Conservation (phyloP, 2,329 filamentous ascomycete genomes). For the Camptophora hylomeconis region DNA sequence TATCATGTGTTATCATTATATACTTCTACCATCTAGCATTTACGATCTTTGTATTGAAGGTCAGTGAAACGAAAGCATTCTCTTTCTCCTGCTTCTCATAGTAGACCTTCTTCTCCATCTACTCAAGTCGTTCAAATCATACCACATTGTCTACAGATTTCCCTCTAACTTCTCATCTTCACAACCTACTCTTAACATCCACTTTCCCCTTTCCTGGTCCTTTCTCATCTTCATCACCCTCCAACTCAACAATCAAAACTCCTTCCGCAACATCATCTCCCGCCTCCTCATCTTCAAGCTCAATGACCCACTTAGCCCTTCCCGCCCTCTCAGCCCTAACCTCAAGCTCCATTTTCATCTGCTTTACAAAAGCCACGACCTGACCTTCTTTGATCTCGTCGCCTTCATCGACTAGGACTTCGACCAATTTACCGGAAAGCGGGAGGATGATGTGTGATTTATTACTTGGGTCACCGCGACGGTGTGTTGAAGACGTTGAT, state of each 20-base stretch:
- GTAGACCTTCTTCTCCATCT: too few relatives aligned
- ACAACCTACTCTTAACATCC: too few relatives aligned
- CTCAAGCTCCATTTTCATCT: slow-evolving; percentile 61
- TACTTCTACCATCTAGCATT: too few relatives aligned
- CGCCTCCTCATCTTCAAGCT: slow-evolving; percentile 36
- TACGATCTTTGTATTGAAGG: too few relatives aligned
- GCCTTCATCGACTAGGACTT: slow-evolving; percentile 42
- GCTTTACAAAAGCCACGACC: slow-evolving; percentile 45
- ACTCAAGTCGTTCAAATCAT: too few relatives aligned
- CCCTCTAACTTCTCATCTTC: too few relatives aligned
- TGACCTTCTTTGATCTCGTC: slow-evolving; percentile 38
- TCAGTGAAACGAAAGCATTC: too few relatives aligned
- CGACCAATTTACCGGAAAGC: slow-evolving; percentile 46
- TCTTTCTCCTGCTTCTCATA: too few relatives aligned
- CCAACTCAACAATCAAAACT: slow-evolving; percentile 38
- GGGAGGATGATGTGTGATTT: slow-evolving; percentile 42
- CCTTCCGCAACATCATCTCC: slow-evolving; percentile 45
- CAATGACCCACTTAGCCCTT: slow-evolving; percentile 37
- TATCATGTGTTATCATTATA: not conserved
- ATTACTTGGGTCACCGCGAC: slow-evolving; percentile 37
- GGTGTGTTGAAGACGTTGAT: slow-evolving; percentile 28
- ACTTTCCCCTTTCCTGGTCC: too few relatives aligned
- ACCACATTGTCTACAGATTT: too few relatives aligned
- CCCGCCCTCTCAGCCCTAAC: slow-evolving; percentile 39
- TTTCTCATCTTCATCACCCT: slow-evolving; percentile 16